Percentiles rank a stretch among this genome's conserved stretches.
phyloP scores from a whole-genome alignment of 176 grass and related monocot species.

The Raddia guianensis region DNA sequence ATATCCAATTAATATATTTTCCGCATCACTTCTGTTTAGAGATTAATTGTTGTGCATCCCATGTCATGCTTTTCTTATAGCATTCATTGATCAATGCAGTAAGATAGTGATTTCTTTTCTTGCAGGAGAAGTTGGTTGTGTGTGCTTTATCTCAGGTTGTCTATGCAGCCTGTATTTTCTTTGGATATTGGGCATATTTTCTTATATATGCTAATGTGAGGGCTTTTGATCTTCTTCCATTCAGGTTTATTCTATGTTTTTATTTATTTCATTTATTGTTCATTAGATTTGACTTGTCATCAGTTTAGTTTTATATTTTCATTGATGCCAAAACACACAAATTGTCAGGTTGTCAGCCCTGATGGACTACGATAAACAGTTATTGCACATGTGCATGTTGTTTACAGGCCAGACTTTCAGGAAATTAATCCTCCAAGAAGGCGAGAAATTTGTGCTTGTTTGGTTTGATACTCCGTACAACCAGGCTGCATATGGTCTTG shows the following conservation, averaged over 20 bases:
- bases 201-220: conserved; percentile 53
- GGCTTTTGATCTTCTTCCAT: conserved; percentile 61
- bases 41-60: background rate
- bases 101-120: conserved; percentile 42
- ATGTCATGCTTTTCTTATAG: conserved; percentile 16
- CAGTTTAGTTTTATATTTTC: conserved; percentile 29
- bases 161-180: conserved; percentile 68
- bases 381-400: conserved; percentile 94
- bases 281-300: conserved; percentile 15
- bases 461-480: conserved; percentile 93
- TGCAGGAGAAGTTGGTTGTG: conserved; percentile 78
- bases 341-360: conserved; percentile 67
- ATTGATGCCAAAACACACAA: conserved; percentile 27
- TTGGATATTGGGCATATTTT: conserved; percentile 95
- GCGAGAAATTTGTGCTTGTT: conserved; percentile 94
- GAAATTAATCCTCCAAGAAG: conserved; percentile 96
- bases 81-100: conserved; percentile 32
- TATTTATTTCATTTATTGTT: conserved; percentile 15
- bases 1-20: conserved; percentile 8
- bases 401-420: conserved; percentile 93
- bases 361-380: conserved; percentile 79
- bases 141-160: conserved; percentile 90
- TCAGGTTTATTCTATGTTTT: conserved; percentile 62
- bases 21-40: background rate
- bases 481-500: conserved; percentile 91